phyloP scores from a whole-genome alignment of 139 green algal genomes.

The Coccomyxa sp. region DNA sequence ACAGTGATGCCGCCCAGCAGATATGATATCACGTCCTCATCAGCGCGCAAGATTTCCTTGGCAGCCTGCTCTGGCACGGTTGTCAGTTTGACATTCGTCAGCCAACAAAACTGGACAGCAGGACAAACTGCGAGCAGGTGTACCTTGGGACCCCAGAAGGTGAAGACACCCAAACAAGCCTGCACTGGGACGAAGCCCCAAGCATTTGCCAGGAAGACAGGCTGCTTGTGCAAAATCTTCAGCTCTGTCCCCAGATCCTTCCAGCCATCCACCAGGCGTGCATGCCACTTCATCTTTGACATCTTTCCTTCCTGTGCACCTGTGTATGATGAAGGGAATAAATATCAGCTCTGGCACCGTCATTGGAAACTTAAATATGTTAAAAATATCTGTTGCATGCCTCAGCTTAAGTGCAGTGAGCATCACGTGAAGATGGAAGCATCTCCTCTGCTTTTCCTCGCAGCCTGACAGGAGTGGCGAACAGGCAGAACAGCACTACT shows the following conservation, averaged over 20 bases:
- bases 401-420: background rate
- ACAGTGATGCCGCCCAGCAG: slow-evolving; percentile 83
- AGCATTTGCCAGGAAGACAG: slow-evolving; percentile 1
- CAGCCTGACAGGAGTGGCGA: slow-evolving; percentile 35
- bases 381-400: background rate
- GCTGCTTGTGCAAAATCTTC: background rate
- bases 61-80: slow-evolving; percentile 39
- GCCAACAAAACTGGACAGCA: background rate
- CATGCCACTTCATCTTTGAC: background rate
- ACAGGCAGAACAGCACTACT: slow-evolving; percentile 53
- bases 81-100: background rate
- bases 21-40: slow-evolving; percentile 54
- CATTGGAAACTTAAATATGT: background rate
- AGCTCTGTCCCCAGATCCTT: background rate
- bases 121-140: background rate
- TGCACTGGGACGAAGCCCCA: background rate
- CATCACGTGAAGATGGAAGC: background rate
- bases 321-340: background rate
- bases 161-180: background rate
- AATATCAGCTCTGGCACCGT: background rate
- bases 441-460: background rate
- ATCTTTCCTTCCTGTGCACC: slow-evolving; percentile 1
- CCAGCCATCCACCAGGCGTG: background rate
- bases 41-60: slow-evolving; percentile 46
- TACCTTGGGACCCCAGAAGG: slow-evolving; percentile 8